Evolutionary conservation across 306 rosid species (phyloP), one percentile per base, ranked within the genome.

Genomic region (Ormosia emarginata): DNA sequence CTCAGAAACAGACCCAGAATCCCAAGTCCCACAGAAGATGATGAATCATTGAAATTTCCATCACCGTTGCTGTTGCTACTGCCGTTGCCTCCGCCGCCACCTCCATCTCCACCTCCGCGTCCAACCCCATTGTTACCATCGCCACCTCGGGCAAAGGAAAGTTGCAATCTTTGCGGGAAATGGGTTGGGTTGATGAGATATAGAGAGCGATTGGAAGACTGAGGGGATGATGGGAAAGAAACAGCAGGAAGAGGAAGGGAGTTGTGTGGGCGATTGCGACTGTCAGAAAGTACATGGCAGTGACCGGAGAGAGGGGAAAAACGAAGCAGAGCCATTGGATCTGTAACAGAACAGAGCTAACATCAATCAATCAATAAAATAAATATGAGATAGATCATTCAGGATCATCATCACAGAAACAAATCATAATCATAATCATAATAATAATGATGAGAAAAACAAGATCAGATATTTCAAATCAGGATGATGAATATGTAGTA

Each of bases 1-100:
- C 57, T 82, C 7, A 96, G 86, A 18, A 96, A 85, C 12, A 93
- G 62, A 47, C 92, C 92, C 40, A 96, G 30, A 75, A 89, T 34
- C 12, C 99, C 98, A 5, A 91, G 67, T 4, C 81, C 85, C 32
- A 43, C 1, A 5, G 43, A 52, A 49, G 55, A 72, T 37, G 90
- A 79, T 5, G 95, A 81, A 8, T 86, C 67, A 30, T 82, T 29
- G 71, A 72, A 17, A 50, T 71, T 3, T 11, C 72, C 89, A 37
- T 66, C 85, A 0, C 85, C 85, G 3, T 69, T 75, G 0, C 56
- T 56, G 0, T 73, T 62, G 1, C 80, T 63, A 11, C 14, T 79
- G 0, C 86, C 86, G 2, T 71, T 74, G 0, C 57, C 67, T 0
- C 77, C 71, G 0, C 80, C 70, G 0, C 53, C 41, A 0, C 74